Evolutionary conservation across 768 basidiomycete species (phyloP).

Genomic region (Lanmaoa rubissima): DNA sequence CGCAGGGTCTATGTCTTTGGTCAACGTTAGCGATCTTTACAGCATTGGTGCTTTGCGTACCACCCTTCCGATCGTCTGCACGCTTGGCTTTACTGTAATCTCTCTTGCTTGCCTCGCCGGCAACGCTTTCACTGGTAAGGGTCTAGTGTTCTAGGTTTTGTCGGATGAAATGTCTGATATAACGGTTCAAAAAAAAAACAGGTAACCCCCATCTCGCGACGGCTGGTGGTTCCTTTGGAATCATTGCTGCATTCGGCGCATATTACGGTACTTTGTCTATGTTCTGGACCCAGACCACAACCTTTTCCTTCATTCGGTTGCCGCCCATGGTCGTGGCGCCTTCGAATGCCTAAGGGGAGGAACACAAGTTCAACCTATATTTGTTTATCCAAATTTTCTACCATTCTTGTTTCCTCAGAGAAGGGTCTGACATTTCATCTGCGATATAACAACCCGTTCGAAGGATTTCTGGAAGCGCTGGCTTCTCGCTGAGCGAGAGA

Average conservation of each 20-base stretch:
- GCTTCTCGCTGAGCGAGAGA: not conserved
- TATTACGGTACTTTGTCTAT: slow-evolving; percentile 28
- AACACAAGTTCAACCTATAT: not conserved
- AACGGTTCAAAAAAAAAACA: not conserved
- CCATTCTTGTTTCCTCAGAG: not conserved
- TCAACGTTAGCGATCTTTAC: not conserved
- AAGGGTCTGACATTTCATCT: not conserved
- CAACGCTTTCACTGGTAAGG: slow-evolving; percentile 29
- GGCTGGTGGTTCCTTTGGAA: slow-evolving; percentile 26
- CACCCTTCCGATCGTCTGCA: slow-evolving; percentile 22
- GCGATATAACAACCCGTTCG: not conserved
- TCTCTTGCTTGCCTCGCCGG: slow-evolving; percentile 25
- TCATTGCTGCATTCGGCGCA: slow-evolving; percentile 28
- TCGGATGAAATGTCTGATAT: not conserved
- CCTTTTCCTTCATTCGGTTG: slow-evolving; percentile 25
- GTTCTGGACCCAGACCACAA: slow-evolving; percentile 32
- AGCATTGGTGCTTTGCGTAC: slow-evolving; percentile 29
- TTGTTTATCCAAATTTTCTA: too few relatives aligned
- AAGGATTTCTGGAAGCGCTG: not conserved
- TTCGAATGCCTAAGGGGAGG: slow-evolving; percentile 9
- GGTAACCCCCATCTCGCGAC: slow-evolving; percentile 26
- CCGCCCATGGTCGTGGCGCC: slow-evolving; percentile 21
- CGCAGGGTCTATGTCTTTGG: too few relatives aligned
- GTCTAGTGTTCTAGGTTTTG: not conserved
- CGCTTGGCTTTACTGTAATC: slow-evolving; percentile 22